phyloP scores from a whole-genome alignment of 2,329 filamentous ascomycete species.

The Arthrinium puccinioides region DNA sequence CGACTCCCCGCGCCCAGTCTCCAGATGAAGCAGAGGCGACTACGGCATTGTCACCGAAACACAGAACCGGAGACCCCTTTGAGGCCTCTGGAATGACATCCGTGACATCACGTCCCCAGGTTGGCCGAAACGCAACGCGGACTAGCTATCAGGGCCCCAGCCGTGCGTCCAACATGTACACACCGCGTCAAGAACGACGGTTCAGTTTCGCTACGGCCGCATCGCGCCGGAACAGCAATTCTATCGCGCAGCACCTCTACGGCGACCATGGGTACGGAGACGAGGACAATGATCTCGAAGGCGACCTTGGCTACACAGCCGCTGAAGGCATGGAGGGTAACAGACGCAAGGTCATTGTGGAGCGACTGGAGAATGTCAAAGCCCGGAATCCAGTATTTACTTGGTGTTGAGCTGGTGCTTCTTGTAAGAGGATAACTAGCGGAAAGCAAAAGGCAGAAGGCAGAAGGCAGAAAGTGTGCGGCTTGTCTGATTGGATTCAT shows the following conservation, averaged over 20 bases:
- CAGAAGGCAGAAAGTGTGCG: too few species aligned
- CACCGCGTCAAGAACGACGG: slow-evolving; percentile 41
- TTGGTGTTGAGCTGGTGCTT: slow-evolving; percentile 64
- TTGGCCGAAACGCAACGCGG: slow-evolving; percentile 6
- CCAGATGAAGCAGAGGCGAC: slow-evolving; percentile 12
- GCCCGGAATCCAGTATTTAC: slow-evolving; percentile 93
- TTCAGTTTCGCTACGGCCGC: slow-evolving; percentile 46
- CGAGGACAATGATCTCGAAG: slow-evolving; percentile 73
- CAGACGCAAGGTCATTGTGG: slow-evolving; percentile 90
- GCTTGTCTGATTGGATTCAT: too few species aligned
- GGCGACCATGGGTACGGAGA: slow-evolving; percentile 29
- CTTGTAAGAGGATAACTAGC: not conserved
- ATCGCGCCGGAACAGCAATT: slow-evolving; percentile 39
- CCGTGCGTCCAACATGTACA: slow-evolving; percentile 32
- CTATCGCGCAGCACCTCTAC: slow-evolving; percentile 47
- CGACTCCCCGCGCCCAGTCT: slow-evolving; percentile 34
- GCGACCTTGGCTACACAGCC: slow-evolving; percentile 89
- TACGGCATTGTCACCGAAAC: too few species aligned
- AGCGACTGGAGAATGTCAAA: slow-evolving; percentile 92
- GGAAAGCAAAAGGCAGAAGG: too few species aligned
- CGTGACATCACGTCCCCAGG: slow-evolving; percentile 5
- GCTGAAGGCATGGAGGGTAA: slow-evolving; percentile 91
- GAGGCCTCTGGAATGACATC: slow-evolving; percentile 7
- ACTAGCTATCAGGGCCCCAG: slow-evolving; percentile 34
- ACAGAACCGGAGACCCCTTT: slow-evolving; percentile 19